Evolutionary conservation across 2,329 filamentous ascomycete species (phyloP).

Genomic region (Rutstroemia sp.): DNA sequence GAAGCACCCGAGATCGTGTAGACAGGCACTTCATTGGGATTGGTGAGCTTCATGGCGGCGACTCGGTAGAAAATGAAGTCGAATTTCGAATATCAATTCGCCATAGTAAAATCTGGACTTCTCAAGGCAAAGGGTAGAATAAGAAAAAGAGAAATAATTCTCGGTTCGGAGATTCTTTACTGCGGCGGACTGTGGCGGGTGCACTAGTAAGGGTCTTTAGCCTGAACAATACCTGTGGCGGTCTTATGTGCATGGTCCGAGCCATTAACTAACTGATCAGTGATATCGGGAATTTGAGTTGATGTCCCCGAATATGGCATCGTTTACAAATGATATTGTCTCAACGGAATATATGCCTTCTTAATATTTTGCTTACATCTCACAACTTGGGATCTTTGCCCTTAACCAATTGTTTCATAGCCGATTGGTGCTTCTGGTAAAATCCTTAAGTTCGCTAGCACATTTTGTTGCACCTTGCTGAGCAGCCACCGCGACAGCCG

Average conservation of each 20-base stretch:
- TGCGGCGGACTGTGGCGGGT: neutral
- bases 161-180: neutral
- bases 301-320: neutral
- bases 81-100: neutral
- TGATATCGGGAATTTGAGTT: neutral
- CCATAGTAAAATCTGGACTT: neutral
- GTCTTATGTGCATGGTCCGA: no score
- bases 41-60: constrained; percentile 67
- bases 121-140: neutral
- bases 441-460: neutral
- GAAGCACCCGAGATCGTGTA: constrained; percentile 93
- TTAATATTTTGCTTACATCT: neutral
- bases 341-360: neutral
- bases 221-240: no score
- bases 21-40: constrained; percentile 75
- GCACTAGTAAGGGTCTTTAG: neutral
- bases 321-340: neutral
- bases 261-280: neutral
- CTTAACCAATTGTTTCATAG: neutral
- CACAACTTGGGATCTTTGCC: neutral
- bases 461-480: constrained; percentile 2
- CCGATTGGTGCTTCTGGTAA: neutral
- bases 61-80: neutral
- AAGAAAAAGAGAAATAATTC: neutral
- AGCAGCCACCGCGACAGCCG: constrained; percentile 9